Evolutionary conservation across 1,139 yeast species (phyloP), one percentile per base, ranked within the genome.

Genomic region (Hanseniaspora sp.): DNA sequence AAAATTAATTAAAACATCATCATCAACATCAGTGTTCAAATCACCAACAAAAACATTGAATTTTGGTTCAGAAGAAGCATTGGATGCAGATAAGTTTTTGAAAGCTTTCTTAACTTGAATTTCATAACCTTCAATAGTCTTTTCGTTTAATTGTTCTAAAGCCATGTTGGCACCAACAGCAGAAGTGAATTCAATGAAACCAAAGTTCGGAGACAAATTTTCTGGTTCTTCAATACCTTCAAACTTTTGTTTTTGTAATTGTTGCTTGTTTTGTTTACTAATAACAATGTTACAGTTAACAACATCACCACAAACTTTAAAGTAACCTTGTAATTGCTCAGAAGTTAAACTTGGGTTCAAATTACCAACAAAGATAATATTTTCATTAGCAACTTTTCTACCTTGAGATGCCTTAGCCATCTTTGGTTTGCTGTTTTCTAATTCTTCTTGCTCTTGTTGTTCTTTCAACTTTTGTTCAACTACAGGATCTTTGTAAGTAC

Each of bases 21-120:
- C 96, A 63, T 85, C 82, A 41, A 88, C 83, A 61, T 88, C 95
- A 11, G 84, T 75, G 39, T 87, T 80, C 62, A 88, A 74, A 67
- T 88, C 96, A 54, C 96, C 96, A 28, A 88, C 90, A 67, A 87
- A 88, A 52, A 88, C 71, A 64, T 85, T 86, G 68, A 74, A 84
- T 37, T 83, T 78, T 42, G 76, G 78, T 40, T 74, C 76, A 60
- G 66, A 71, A 53, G 70, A 71, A 60, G 73, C 78, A 12, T 45
- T 43, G 52, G 77, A 75, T 58, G 78, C 80, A 61, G 82, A 82
- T 41, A 88, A 79, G 51, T 54, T 54, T 67, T 85, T 92, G 70
- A 76, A 86, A 13, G 95, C 96, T 83, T 88, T 84, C 61, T 86
- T 84, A 63, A 87, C 78, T 59, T 74, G 78, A 58, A 87, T 73